Percentiles rank a stretch among this genome's conserved stretches.
These are phyloP conservation scores for Geranium rotundifolium DNA, from an alignment of 345 rosid genomes.

Conservation along the genomic window DNA sequence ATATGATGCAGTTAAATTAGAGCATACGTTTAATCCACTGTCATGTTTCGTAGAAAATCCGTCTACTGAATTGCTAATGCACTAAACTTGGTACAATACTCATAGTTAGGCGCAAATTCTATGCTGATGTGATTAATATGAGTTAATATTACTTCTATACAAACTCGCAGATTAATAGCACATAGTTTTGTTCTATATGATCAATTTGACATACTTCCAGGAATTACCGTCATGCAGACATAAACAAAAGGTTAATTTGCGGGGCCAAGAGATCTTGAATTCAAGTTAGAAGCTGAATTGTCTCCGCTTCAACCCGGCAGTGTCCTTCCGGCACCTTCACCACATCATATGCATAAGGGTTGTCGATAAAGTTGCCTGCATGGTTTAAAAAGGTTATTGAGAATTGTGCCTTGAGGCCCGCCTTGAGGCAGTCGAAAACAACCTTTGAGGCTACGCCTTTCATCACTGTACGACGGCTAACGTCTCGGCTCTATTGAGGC, in stretches of 20 bases:
- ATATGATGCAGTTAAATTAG: too few relatives aligned
- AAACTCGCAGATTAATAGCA: neutral
- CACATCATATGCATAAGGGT: too few relatives aligned
- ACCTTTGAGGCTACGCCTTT: too few relatives aligned
- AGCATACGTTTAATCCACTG: too few relatives aligned
- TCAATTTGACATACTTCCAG: neutral
- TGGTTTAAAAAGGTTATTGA: too few relatives aligned
- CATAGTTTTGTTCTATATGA: neutral
- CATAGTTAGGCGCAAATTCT: too few relatives aligned
- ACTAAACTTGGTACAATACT: neutral
- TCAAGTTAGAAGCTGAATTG: slow-evolving; percentile 46
- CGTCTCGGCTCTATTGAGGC: too few relatives aligned
- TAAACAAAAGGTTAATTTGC: slow-evolving; percentile 33
- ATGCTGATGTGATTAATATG: too few relatives aligned
- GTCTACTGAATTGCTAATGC: neutral
- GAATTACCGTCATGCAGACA: neutral
- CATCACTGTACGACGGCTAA: too few relatives aligned
- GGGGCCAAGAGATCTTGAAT: slow-evolving; percentile 77
- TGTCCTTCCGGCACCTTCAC: slow-evolving; percentile 70
- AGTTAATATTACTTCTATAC: too few relatives aligned
- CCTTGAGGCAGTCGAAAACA: too few relatives aligned
- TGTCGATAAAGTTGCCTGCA: slow-evolving; percentile 57
- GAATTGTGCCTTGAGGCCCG: too few relatives aligned
- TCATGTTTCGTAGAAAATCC: neutral
- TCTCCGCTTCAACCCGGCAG: slow-evolving; percentile 98